Conservation (phyloP, 495 filamentous ascomycete genomes). For the Xylaria longipes region DNA sequence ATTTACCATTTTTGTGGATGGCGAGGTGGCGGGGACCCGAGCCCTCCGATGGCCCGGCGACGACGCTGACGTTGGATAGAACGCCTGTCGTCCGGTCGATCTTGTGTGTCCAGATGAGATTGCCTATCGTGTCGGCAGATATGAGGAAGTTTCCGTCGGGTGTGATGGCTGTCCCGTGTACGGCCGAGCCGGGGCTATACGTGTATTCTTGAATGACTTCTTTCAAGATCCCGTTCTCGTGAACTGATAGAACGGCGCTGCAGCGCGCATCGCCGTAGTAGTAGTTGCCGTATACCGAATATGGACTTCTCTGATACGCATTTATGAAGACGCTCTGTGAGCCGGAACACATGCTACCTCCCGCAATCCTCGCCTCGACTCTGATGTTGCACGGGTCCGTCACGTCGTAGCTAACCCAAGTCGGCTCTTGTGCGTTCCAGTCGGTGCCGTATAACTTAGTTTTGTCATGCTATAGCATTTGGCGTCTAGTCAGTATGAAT, state of each 20-base stretch:
- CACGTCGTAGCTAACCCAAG: conserved; percentile 53
- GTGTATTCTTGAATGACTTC: conserved; percentile 36
- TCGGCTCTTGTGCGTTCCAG: conserved; percentile 33
- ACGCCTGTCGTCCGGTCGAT: conserved; percentile 33
- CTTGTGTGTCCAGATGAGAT: conserved; percentile 46
- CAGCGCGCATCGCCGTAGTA: conserved; percentile 42
- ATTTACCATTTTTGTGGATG: conserved; percentile 37
- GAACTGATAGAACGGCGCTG: conserved; percentile 41
- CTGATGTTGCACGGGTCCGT: conserved; percentile 62
- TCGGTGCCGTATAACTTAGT: conserved; percentile 43
- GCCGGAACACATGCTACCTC: conserved; percentile 57
- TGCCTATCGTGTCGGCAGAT: conserved; percentile 43
- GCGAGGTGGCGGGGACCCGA: conserved; percentile 40
- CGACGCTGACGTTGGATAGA: conserved; percentile 15
- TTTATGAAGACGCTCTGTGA: conserved; percentile 40
- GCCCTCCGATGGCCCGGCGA: conserved; percentile 28
- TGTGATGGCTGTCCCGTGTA: conserved; percentile 45
- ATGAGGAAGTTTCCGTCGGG: conserved; percentile 32
- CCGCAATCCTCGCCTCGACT: conserved; percentile 69
- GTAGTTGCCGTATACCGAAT: conserved; percentile 42
- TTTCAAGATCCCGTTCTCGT: conserved; percentile 36
- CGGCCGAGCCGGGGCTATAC: conserved; percentile 38
- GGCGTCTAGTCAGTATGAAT: neutral
- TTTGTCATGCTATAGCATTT: conserved; percentile 41
- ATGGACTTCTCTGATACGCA: conserved; percentile 33